A percentile compares a stretch with the other conserved stretches of the same genome.
phyloP scores from a whole-genome alignment of 2,329 filamentous ascomycete genomes.

The Fusarium cicatricum region DNA sequence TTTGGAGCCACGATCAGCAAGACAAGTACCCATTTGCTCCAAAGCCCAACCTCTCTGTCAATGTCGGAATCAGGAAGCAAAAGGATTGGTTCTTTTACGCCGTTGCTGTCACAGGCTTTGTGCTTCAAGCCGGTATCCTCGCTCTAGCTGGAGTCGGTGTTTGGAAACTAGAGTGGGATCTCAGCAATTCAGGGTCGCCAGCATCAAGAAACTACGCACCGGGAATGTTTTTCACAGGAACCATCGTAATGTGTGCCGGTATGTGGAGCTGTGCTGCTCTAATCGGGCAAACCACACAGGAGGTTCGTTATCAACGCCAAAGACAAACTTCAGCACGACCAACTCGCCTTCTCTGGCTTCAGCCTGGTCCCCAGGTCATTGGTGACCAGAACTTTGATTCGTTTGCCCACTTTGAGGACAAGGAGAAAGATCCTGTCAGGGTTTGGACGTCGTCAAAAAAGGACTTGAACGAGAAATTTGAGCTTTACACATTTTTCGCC shows the following conservation, averaged over 20 bases:
- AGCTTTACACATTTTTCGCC: too few species aligned
- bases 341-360: constrained; percentile 32
- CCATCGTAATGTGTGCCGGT: constrained; percentile 22
- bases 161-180: constrained; percentile 19
- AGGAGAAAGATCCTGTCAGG: too few species aligned
- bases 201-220: constrained; percentile 21
- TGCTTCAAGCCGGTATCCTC: constrained; percentile 26
- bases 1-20: too few species aligned
- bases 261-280: constrained; percentile 36
- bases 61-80: constrained; percentile 2
- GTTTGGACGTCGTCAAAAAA: too few species aligned
- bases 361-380: constrained; percentile 33
- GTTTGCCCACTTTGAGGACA: constrained; percentile 32
- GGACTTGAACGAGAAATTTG: too few species aligned
- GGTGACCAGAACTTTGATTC: constrained; percentile 39
- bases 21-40: too few species aligned
- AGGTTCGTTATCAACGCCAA: constrained; percentile 10
- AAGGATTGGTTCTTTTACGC: constrained; percentile 9
- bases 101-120: constrained; percentile 15
- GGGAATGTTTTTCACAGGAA: constrained; percentile 32
- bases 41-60: constrained; percentile 1
- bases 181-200: neutral
- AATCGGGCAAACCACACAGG: constrained; percentile 30
- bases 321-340: too few species aligned
- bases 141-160: constrained; percentile 26